Conservation (phyloP, 108 stramenopile species). For the Fistulifera solaris region DNA sequence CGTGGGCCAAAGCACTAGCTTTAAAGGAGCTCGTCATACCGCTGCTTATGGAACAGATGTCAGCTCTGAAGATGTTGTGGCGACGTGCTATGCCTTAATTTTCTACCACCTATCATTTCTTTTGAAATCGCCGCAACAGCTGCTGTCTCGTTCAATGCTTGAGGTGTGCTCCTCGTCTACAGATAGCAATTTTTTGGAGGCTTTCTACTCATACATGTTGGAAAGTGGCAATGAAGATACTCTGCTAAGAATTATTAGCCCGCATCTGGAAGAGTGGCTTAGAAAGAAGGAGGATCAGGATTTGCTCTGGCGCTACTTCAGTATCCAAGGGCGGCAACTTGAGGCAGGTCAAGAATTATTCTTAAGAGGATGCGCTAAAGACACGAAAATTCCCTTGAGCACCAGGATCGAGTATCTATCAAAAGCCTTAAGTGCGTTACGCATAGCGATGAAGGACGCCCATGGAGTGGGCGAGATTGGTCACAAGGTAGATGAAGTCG, state of each 20-base stretch:
- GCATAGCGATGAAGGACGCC: conserved; percentile 22
- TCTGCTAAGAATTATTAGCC: conserved; percentile 54
- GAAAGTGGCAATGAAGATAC: conserved; percentile 50
- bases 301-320: conserved; percentile 64
- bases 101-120: conserved; percentile 57
- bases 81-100: conserved; percentile 63
- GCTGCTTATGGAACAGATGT: conserved; percentile 42
- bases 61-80: conserved; percentile 52
- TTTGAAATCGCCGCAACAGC: conserved; percentile 43
- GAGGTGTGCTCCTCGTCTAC: conserved; percentile 41
- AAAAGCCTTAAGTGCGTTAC: conserved; percentile 44
- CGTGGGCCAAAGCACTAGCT: background rate
- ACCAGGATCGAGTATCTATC: conserved; percentile 66
- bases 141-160: conserved; percentile 27
- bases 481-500: conserved; percentile 20
- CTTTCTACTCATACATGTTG: conserved; percentile 54
- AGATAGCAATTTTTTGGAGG: conserved; percentile 50
- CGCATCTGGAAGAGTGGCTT: conserved; percentile 64
- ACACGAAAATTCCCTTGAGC: conserved; percentile 26
- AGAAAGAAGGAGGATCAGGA: conserved; percentile 26
- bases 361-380: conserved; percentile 24
- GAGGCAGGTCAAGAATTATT: conserved; percentile 59
- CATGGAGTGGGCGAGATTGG: conserved; percentile 18
- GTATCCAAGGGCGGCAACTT: conserved; percentile 46
- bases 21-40: conserved; percentile 9